Base-by-base conservation (phyloP, 192 early-diverging fungal species). In the Backusella tarrabulga region DNA sequence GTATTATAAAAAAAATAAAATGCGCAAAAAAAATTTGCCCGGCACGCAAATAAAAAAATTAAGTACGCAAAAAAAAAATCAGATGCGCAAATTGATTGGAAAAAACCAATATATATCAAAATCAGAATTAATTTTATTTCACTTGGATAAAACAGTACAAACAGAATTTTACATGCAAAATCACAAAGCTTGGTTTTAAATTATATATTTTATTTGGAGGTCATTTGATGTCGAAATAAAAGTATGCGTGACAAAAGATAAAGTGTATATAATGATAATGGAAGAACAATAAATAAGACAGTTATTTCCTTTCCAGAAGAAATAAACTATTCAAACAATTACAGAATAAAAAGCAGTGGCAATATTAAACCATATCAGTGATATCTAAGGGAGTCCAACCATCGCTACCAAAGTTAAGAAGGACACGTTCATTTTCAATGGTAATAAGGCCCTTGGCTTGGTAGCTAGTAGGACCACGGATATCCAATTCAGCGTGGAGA, bases 381-480 rank as follows among this genome's bases (percentile, higher is more conserved):
- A 76, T 76, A 76, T 76, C 75, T 38, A 42, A 35, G 34, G 75
- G 67, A 68, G 38, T 21, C 63, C 41, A 46, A 5, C 42, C 42
- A n/a, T 41, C 63, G 21, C 19, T 76, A 17, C 67, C 75, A 68
- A 63, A 76, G 35, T 76, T 36, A 12, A 76, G 21, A 14, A 76
- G 7, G 4, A 76, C 34, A 21, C 75, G 63, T 4, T 76, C 67
- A 6, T 40, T 40, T n/a, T 34, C 68, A 12, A 76, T 50, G 1
- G 17, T 67, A 23, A 50, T 38, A 44, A 76, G 67, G 14, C 75
- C 75, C 34, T 76, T 76, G 7, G 63, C 44, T 34, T 79, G 73
- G 36, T 75, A 79, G 60, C 73, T 68, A 17, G 73, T 79, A 17
- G 40, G 42, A 5, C 73, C 78, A 41, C 78, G 56, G 6, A 74